A percentile compares a stretch with the other conserved stretches of the same genome.
Conservation (phyloP, 2,329 filamentous ascomycete species). For the Nemania bipapillata region DNA sequence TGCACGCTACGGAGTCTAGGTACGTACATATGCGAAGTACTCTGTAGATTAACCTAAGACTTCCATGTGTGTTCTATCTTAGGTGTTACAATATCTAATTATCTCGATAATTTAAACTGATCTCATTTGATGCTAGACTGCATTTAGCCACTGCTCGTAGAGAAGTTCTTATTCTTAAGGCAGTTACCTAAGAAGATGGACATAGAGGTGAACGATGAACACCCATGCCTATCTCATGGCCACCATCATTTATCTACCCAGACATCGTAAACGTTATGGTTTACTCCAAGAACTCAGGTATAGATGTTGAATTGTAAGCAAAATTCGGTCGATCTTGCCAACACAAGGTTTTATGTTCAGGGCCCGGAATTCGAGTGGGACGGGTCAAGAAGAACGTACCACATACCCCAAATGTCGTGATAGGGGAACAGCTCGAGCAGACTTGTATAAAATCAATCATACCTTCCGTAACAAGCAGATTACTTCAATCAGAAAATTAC, state of each 20-base stretch:
- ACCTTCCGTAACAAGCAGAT: neutral
- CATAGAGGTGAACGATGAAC: neutral
- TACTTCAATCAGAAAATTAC: neutral
- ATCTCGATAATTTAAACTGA: too few species aligned
- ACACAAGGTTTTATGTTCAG: too few species aligned
- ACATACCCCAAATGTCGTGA: neutral
- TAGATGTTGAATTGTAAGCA: neutral
- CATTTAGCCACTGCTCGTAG: too few species aligned
- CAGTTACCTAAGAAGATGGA: neutral
- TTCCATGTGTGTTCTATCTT: neutral
- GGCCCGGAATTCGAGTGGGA: conserved; percentile 22
- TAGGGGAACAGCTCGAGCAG: neutral
- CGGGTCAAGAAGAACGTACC: neutral
- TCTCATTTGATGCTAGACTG: too few species aligned
- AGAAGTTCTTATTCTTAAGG: too few species aligned
- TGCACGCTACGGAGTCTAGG: too few species aligned
- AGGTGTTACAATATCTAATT: neutral
- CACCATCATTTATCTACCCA: neutral
- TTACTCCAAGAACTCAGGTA: neutral
- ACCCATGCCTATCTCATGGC: neutral
- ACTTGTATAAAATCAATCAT: conserved; percentile 11
- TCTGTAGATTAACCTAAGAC: neutral
- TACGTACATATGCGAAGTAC: neutral
- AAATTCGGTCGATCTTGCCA: neutral
- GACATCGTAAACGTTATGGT: neutral